A percentile compares a stretch with the other conserved stretches of the same genome.
These are phyloP conservation scores for Eurotiales sp. DNA, from an alignment of 2,329 filamentous ascomycete genomes.

Conservation along the genomic window DNA sequence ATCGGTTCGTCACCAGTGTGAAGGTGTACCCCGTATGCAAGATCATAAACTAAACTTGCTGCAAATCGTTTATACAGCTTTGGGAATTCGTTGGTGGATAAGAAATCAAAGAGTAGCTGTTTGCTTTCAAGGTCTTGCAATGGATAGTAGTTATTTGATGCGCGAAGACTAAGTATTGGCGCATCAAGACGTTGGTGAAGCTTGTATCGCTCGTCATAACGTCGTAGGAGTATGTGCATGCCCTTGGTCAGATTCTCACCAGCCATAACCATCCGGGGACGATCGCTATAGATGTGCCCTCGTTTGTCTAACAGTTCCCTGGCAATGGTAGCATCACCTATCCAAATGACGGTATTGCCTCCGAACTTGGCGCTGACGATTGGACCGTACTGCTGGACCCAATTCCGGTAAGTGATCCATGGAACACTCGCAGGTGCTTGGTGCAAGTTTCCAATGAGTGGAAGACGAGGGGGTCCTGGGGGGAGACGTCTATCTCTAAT, in stretches of 20 bases:
- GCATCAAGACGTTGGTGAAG: conserved; percentile 40
- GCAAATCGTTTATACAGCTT: conserved; percentile 48
- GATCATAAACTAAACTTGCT: conserved; percentile 47
- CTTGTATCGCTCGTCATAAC: conserved; percentile 48
- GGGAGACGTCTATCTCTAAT: conserved; percentile 13
- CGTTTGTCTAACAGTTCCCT: conserved; percentile 38
- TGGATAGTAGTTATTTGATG: conserved; percentile 33
- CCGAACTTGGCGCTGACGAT: conserved; percentile 6
- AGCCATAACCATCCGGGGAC: conserved; percentile 27
- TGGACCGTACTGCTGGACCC: conserved; percentile 7
- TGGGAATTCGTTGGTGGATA: conserved; percentile 41
- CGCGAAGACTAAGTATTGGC: conserved; percentile 39
- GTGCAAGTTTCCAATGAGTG: conserved; percentile 24
- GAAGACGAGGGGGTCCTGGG: conserved; percentile 21
- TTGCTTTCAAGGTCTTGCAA: conserved; percentile 48
- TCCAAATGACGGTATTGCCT: conserved; percentile 21
- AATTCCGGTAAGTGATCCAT: conserved; percentile 20
- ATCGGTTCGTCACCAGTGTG: conserved; percentile 37
- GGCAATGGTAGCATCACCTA: conserved; percentile 18
- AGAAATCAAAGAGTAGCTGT: conserved; percentile 42
- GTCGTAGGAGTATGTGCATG: conserved; percentile 46
- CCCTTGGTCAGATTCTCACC: conserved; percentile 32
- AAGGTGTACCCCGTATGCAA: conserved; percentile 51
- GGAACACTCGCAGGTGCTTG: conserved; percentile 18
- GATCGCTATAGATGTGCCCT: conserved; percentile 35